phyloP scores from a whole-genome alignment of 2,329 filamentous ascomycete genomes.

The Fusarium scirpi region DNA sequence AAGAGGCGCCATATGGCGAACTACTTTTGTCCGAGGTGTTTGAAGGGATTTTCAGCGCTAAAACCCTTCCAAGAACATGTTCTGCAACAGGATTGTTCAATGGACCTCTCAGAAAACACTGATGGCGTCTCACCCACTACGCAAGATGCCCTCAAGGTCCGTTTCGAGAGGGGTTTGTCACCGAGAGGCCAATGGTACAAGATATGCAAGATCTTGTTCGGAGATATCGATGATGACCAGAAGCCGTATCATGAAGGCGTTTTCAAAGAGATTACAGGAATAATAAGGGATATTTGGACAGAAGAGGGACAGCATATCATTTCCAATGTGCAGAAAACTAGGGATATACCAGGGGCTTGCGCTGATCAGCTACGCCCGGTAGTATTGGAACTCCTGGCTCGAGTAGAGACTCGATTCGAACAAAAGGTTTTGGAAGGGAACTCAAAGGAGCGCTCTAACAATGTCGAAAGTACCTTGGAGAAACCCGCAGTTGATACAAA shows the following conservation, averaged over 20 bases:
- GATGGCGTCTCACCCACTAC: neutral
- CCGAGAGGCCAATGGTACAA: neutral
- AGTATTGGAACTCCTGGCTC: neutral
- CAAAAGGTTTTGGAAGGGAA: neutral
- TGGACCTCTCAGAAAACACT: neutral
- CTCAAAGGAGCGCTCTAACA: neutral
- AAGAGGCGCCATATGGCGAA: neutral
- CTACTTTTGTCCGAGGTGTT: neutral
- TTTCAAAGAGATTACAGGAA: slow-evolving; percentile 1
- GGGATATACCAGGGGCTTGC: neutral
- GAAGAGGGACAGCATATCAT: neutral
- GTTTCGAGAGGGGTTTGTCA: neutral
- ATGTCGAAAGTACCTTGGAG: neutral
- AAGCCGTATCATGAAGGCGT: neutral
- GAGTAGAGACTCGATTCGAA: neutral
- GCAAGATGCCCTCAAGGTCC: neutral
- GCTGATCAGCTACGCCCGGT: neutral
- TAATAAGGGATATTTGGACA: slow-evolving; percentile 2
- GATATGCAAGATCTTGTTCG: neutral
- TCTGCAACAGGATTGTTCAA: neutral
- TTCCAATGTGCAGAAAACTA: neutral
- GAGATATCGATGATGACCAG: neutral
- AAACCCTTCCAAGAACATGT: neutral
- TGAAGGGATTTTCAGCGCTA: neutral
- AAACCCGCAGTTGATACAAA: neutral